These are phyloP conservation scores for Nectriaceae sp. DNA, from an alignment of 2,329 filamentous ascomycete species.

Conservation along the genomic window DNA sequence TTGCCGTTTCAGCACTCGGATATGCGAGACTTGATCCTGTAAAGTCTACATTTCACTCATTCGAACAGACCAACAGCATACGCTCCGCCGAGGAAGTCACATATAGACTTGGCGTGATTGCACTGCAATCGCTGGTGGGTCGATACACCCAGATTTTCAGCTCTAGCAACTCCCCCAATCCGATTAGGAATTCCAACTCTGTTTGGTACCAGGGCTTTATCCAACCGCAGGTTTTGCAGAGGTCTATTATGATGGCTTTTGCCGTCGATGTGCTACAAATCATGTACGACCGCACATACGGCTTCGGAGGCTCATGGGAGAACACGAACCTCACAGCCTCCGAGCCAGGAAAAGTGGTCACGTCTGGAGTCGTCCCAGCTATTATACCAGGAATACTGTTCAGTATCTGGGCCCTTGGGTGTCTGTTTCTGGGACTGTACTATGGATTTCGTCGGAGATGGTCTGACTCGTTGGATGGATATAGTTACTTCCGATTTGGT, in stretches of 20 bases:
- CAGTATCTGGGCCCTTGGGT: not conserved
- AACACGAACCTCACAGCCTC: slow-evolving; percentile 6
- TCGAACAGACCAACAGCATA: not conserved
- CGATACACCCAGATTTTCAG: not conserved
- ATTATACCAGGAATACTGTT: not conserved
- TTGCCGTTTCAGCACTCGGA: slow-evolving; percentile 5
- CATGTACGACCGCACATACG: slow-evolving; percentile 4
- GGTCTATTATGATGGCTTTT: not conserved
- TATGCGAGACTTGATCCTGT: slow-evolving; percentile 3
- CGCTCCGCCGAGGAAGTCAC: not conserved
- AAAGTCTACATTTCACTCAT: slow-evolving; percentile 4
- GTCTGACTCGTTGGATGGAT: not conserved
- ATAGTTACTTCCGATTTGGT: too few relatives aligned
- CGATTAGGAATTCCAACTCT: not conserved
- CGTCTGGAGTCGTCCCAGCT: not conserved
- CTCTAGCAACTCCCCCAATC: not conserved
- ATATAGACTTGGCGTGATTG: not conserved
- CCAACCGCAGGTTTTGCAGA: not conserved
- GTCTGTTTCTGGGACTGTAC: not conserved
- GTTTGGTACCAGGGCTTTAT: not conserved
- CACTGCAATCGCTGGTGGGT: not conserved
- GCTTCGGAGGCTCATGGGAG: slow-evolving; percentile 2
- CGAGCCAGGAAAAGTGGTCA: slow-evolving; percentile 1
- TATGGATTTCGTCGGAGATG: not conserved
- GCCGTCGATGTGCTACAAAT: slow-evolving; percentile 1